A percentile compares a stretch with the other conserved stretches of the same genome.
Evolutionary conservation across 2,329 filamentous ascomycete genomes (phyloP).

Genomic region (Ophiosphaerella herpotricha): DNA sequence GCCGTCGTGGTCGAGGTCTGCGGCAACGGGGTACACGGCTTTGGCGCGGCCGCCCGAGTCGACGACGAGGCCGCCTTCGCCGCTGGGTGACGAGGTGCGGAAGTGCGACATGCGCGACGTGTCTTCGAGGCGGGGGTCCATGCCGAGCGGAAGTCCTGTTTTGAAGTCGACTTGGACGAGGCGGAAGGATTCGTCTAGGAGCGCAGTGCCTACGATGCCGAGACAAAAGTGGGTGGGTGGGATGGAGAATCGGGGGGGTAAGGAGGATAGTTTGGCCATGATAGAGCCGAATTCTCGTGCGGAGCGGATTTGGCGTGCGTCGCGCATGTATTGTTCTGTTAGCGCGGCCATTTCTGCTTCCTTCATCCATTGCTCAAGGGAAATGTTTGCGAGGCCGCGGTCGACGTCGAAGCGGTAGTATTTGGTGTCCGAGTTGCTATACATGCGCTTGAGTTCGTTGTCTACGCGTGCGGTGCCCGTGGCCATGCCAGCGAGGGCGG

Average conservation of each 20-base stretch:
- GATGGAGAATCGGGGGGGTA: conserved; percentile 45
- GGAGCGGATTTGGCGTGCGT: conserved; percentile 36
- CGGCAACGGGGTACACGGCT: conserved; percentile 42
- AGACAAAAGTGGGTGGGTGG: conserved; percentile 35
- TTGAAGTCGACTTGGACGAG: conserved; percentile 46
- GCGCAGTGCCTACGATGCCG: conserved; percentile 37
- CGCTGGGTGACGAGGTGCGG: conserved; percentile 33
- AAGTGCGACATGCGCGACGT: conserved; percentile 25
- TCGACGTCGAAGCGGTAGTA: conserved; percentile 49
- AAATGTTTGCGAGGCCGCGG: conserved; percentile 45
- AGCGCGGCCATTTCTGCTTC: conserved; percentile 48
- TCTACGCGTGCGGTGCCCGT: conserved; percentile 46
- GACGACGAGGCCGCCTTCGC: conserved; percentile 38
- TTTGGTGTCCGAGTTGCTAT: conserved; percentile 40
- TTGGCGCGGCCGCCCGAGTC: conserved; percentile 29
- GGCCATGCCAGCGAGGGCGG: conserved; percentile 45
- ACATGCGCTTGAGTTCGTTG: conserved; percentile 50
- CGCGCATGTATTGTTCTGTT: conserved; percentile 47
- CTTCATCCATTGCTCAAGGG: conserved; percentile 49
- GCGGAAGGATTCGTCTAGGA: conserved; percentile 37
- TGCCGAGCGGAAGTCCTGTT: conserved; percentile 39
- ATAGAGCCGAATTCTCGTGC: conserved; percentile 40
- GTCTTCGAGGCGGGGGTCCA: conserved; percentile 24
- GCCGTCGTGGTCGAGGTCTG: conserved; percentile 44
- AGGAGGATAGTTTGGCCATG: conserved; percentile 43